Evolutionary conservation across 805 yeast genomes (phyloP), one percentile per base, ranked within the genome.

Genomic region (Candida glaebosa): DNA sequence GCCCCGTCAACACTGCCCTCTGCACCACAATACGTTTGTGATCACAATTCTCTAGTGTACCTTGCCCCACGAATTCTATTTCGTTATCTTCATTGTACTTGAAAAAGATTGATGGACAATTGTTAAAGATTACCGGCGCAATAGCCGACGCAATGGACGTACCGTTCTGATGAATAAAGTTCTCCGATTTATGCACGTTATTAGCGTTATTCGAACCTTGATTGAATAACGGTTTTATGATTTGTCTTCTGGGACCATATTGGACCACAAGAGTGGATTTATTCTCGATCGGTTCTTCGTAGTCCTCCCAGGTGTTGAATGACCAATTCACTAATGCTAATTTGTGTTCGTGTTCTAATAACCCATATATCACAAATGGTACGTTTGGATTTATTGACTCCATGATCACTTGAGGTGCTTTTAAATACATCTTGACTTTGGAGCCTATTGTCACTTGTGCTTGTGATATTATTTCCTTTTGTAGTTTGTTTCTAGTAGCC

Each of bases 161-260:
- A 38, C 53, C 56, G 16, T 91, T 95, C 36, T 80, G 83, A 55
- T 89, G 96, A 45, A 87, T 73, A 60, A 83, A 93, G 53, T 88
- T 76, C 61, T 87, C 93, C 54, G 75, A 83, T 59, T 87, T 90
- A 65, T 88, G 87, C 25, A 91, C 96, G 54, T 88, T 85, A 58
- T 90, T 91, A 38, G 87, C 71, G 42, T 82, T 81, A 54, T 81
- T 82, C 3, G 88, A 77, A 7, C 82, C 82, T 52, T 84, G 85
- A 39, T 91, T 87, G 69, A 84, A 91, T 22, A 86, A 54, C 12
- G 99, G 99, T 41, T 81, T 72, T 39, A 91, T 84, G 10, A 78
- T 73, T 58, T 87, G 81, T 54, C 99, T 78, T 63, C 98, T 82
- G 40, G 91, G 87, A 18, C 99, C 99, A 57, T 89, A 90, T 65